Conservation (phyloP, 2,329 filamentous ascomycete species). For the Capronia americana region DNA sequence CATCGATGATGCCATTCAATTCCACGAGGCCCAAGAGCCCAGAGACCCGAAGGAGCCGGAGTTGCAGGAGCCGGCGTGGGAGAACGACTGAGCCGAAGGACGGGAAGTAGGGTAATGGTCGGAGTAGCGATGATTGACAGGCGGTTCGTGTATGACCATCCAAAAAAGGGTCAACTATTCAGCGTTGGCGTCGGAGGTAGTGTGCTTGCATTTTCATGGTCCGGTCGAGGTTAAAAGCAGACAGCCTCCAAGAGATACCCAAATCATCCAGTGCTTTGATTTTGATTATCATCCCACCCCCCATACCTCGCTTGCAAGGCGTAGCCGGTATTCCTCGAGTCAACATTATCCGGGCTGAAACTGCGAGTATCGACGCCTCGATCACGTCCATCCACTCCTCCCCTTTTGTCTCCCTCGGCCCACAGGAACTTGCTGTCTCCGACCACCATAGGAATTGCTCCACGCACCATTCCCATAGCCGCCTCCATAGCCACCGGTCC, state of each 20-base stretch:
- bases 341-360: neutral
- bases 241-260: conserved; percentile 15
- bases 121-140: neutral
- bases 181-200: conserved; percentile 38
- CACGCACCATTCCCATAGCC: conserved; percentile 10
- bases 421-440: conserved; percentile 32
- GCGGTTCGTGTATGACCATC: neutral
- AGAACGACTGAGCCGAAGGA: conserved; percentile 44
- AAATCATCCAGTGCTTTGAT: neutral
- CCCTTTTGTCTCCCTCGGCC: conserved; percentile 15
- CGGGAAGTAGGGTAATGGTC: neutral
- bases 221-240: neutral
- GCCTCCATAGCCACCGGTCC: conserved; percentile 5
- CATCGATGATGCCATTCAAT: conserved; percentile 94
- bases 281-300: neutral
- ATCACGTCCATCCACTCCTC: conserved; percentile 28
- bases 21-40: conserved; percentile 90
- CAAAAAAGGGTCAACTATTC: conserved; percentile 9
- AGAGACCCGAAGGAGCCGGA: conserved; percentile 74
- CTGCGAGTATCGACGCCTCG: neutral
- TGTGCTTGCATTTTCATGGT: conserved; percentile 8
- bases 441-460: conserved; percentile 23
- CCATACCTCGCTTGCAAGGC: neutral
- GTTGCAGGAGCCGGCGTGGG: conserved; percentile 60
- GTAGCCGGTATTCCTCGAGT: neutral